These are phyloP conservation scores for Phyllosticta citribraziliensis DNA, from an alignment of 2,329 filamentous ascomycete species.

Conservation along the genomic window DNA sequence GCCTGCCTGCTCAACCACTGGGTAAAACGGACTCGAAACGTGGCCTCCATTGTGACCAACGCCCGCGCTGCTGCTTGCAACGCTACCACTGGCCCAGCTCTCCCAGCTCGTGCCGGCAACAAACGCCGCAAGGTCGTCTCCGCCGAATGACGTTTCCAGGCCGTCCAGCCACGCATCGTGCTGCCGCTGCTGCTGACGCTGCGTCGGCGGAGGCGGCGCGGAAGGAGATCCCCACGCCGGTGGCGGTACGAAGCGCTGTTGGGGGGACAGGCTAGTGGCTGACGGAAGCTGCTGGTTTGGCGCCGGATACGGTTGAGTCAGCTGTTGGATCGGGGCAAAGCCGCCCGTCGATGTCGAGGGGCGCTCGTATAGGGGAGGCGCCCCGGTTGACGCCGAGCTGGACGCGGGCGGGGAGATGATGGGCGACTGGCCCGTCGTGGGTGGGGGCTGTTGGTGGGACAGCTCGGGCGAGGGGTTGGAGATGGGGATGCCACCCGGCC, in stretches of 20 bases:
- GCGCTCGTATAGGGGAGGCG: slow-evolving; percentile 5
- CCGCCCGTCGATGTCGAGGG: not conserved
- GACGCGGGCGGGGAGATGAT: slow-evolving; percentile 7
- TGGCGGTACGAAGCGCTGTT: slow-evolving; percentile 5
- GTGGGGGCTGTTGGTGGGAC: slow-evolving; percentile 2
- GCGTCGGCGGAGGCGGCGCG: not conserved
- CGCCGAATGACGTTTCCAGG: slow-evolving; percentile 27
- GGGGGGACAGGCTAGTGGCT: not conserved
- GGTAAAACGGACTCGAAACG: not conserved
- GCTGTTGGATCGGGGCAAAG: slow-evolving; percentile 6
- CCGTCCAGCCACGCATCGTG: slow-evolving; percentile 25
- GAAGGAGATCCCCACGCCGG: not conserved
- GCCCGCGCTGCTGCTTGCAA: slow-evolving; percentile 10
- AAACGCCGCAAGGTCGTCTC: slow-evolving; percentile 32
- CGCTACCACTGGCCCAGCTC: slow-evolving; percentile 19
- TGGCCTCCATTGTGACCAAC: not conserved
- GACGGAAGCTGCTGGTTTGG: not conserved
- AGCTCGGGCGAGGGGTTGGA: slow-evolving; percentile 9
- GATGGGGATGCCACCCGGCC: slow-evolving; percentile 8
- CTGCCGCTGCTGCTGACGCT: slow-evolving; percentile 1
- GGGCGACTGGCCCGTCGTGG: slow-evolving; percentile 4
- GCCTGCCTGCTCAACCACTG: slow-evolving; percentile 11
- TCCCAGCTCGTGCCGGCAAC: slow-evolving; percentile 27
- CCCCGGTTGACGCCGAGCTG: slow-evolving; percentile 6
- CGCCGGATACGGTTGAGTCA: not conserved